These are phyloP conservation scores for Clarireedia paspali DNA, from an alignment of 2,329 filamentous ascomycete species.

Conservation along the genomic window DNA sequence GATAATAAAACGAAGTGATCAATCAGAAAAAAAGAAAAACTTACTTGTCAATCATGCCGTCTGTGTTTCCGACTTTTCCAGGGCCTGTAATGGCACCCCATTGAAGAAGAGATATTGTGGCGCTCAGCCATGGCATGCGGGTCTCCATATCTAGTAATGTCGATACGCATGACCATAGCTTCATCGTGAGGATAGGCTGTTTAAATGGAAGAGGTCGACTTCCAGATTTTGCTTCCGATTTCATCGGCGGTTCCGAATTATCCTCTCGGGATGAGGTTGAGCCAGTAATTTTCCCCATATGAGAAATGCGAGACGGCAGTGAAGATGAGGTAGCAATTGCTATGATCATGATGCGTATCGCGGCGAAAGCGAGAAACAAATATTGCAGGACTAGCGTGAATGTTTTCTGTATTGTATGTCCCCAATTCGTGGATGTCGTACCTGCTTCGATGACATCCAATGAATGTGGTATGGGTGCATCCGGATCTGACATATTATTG, in stretches of 20 bases:
- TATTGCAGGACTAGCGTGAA: constrained; percentile 46
- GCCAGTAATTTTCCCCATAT: constrained; percentile 20
- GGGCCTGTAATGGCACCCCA: constrained; percentile 66
- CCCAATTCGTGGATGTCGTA: constrained; percentile 16
- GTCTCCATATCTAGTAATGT: constrained; percentile 64
- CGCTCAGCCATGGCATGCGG: constrained; percentile 88
- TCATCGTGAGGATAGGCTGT: constrained; percentile 59
- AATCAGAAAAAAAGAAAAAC: constrained; percentile 15
- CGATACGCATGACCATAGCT: constrained; percentile 65
- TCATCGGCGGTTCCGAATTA: constrained; percentile 17
- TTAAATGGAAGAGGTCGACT: constrained; percentile 18
- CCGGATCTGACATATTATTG: constrained; percentile 28
- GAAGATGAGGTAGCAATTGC: constrained; percentile 62
- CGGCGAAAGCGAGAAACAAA: constrained; percentile 43
- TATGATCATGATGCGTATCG: constrained; percentile 57
- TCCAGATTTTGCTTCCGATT: constrained; percentile 12
- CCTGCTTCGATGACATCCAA: constrained; percentile 12
- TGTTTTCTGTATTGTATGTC: constrained; percentile 27
- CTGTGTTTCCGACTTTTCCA: constrained; percentile 63
- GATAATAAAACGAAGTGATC: constrained; percentile 8
- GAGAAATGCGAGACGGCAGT: constrained; percentile 46
- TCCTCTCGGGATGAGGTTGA: constrained; percentile 17
- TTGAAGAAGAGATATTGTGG: constrained; percentile 67
- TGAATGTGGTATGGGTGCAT: constrained; percentile 15
- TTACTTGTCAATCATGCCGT: constrained; percentile 85